Conservation (phyloP, 768 basidiomycete genomes). For the Lanmaoa rubissima region DNA sequence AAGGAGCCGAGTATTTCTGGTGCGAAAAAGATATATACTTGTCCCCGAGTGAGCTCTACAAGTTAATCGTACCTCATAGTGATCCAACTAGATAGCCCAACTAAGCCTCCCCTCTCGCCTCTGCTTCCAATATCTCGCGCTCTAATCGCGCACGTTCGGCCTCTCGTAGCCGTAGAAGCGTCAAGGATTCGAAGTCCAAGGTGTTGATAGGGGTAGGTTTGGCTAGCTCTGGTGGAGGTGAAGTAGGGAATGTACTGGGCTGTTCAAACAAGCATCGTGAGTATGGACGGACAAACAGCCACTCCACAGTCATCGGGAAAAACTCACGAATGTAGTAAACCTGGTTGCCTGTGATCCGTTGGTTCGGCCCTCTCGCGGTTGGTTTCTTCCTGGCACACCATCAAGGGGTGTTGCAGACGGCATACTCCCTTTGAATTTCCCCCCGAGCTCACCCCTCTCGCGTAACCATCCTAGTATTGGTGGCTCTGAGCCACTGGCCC, state of each 20-base stretch:
- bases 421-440: not conserved
- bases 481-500: constrained; percentile 74
- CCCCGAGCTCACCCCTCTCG: constrained; percentile 63
- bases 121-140: constrained; percentile 70
- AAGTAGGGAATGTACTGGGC: constrained; percentile 18
- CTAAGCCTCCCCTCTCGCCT: constrained; percentile 38
- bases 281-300: not conserved
- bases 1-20: too few species aligned
- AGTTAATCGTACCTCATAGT: constrained; percentile 14
- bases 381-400: not conserved
- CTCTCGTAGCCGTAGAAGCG: constrained; percentile 76
- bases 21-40: not conserved
- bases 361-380: not conserved
- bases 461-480: constrained; percentile 70
- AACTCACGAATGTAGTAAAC: constrained; percentile 45
- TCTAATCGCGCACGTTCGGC: constrained; percentile 78
- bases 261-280: constrained; percentile 13
- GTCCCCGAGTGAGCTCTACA: constrained; percentile 4
- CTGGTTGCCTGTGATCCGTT: constrained; percentile 20
- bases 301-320: too few species aligned
- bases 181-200: constrained; percentile 77
- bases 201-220: constrained; percentile 32
- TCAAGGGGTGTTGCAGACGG: constrained; percentile 28
- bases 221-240: constrained; percentile 20
- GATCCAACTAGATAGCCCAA: not conserved